Percentiles rank a stretch among this genome's conserved stretches.
These are phyloP conservation scores for Candida incommunis DNA, from an alignment of 805 yeast genomes.

Conservation along the genomic window DNA sequence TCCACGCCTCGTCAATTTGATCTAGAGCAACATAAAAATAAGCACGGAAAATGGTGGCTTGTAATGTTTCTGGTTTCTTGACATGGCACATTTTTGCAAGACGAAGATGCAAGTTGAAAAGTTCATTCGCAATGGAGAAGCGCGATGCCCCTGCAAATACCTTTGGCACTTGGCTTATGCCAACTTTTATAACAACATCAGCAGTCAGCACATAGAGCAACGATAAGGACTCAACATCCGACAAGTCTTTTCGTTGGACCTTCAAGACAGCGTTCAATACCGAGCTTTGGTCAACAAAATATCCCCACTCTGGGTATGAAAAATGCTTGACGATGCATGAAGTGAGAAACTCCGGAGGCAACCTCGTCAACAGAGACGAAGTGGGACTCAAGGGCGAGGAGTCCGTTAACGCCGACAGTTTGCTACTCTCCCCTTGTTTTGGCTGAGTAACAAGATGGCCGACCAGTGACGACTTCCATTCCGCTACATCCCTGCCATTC, in stretches of 20 bases:
- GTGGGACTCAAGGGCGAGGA: no score
- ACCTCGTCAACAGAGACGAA: not conserved
- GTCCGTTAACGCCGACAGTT: no score
- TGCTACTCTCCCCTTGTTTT: not conserved
- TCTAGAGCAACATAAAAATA: not conserved
- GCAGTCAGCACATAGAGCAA: not conserved
- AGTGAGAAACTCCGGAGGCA: not conserved
- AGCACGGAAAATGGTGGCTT: not conserved
- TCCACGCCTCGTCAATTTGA: not conserved
- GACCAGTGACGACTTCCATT: not conserved
- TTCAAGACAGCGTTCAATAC: not conserved
- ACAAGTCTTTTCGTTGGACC: not conserved
- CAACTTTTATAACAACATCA: not conserved
- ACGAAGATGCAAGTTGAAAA: not conserved
- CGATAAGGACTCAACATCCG: not conserved
- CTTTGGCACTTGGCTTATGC: not conserved
- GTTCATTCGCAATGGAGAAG: not conserved
- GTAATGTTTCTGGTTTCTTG: not conserved
- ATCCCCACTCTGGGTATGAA: not conserved
- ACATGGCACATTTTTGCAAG: not conserved
- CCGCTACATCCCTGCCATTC: constrained; percentile 1
- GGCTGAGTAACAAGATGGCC: not conserved
- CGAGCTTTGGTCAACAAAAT: not conserved
- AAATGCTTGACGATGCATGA: not conserved
- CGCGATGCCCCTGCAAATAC: not conserved